Conservation (phyloP, 1,284 basidiomycete genomes). For the Inonotus obliquus region DNA sequence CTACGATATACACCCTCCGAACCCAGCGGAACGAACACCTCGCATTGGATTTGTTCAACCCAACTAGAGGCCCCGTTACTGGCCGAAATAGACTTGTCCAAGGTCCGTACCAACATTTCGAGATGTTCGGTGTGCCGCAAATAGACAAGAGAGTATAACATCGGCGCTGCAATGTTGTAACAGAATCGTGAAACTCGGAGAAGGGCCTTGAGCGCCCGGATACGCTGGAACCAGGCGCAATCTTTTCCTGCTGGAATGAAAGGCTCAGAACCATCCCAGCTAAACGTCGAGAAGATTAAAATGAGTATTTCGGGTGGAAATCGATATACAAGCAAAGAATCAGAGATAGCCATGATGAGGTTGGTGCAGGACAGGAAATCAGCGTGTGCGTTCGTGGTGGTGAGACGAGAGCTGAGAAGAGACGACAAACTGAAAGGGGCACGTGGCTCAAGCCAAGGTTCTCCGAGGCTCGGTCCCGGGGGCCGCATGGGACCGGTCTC, state of each 20-base stretch:
- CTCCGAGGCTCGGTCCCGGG: too few species aligned
- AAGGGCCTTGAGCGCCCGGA: conserved; percentile 3
- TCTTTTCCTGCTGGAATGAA: not conserved
- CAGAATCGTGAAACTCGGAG: conserved; percentile 4
- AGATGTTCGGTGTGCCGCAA: conserved; percentile 11
- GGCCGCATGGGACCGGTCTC: too few species aligned
- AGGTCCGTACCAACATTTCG: not conserved
- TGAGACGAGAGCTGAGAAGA: too few species aligned
- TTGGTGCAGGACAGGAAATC: not conserved
- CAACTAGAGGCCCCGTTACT: not conserved
- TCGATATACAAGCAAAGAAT: not conserved
- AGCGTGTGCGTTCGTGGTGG: not conserved
- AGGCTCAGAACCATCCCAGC: conserved; percentile 3
- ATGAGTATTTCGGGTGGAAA: conserved; percentile 10
- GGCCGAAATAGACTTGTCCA: not conserved
- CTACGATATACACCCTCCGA: conserved; percentile 3
- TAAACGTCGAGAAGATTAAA: conserved; percentile 5
- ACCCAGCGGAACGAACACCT: not conserved
- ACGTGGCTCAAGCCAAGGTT: too few species aligned
- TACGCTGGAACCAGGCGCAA: conserved; percentile 7
- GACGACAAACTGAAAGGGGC: too few species aligned
- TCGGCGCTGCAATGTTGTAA: not conserved
- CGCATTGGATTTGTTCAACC: conserved; percentile 5
- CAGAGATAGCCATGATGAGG: not conserved
- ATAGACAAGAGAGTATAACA: conserved; percentile 8